Conservation (phyloP, 2,329 filamentous ascomycete species). For the Trichophyton rubrum region DNA sequence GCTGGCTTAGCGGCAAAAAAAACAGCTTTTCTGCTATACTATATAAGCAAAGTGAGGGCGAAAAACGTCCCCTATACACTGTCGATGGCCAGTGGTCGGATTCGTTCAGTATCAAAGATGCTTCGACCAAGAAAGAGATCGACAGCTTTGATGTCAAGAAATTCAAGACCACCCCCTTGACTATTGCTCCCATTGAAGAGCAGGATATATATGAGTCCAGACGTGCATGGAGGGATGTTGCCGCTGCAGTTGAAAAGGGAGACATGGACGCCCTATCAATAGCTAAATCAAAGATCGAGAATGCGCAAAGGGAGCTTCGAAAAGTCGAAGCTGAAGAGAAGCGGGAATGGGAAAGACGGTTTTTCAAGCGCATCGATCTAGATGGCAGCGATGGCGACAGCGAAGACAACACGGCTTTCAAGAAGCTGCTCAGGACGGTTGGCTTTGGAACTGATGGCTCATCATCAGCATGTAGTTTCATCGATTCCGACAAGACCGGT, state of each 20-base stretch:
- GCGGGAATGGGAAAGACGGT: conserved; percentile 66
- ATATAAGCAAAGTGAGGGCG: conserved; percentile 55
- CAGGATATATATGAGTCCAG: conserved; percentile 83
- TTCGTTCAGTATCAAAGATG: conserved; percentile 63
- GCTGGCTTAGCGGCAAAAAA: conserved; percentile 92
- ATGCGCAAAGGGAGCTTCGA: conserved; percentile 66
- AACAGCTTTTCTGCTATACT: conserved; percentile 72
- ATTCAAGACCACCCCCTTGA: conserved; percentile 52
- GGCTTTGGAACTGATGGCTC: conserved; percentile 22
- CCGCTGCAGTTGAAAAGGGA: conserved; percentile 62
- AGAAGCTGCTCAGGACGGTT: conserved; percentile 28
- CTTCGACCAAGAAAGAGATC: conserved; percentile 40
- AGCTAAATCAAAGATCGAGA: conserved; percentile 84
- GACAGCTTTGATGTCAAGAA: conserved; percentile 50
- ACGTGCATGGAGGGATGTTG: conserved; percentile 77
- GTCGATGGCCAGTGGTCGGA: conserved; percentile 85
- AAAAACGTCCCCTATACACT: conserved; percentile 60
- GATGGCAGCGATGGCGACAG: conserved; percentile 11
- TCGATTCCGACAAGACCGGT: conserved; percentile 54
- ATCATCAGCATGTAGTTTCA: conserved; percentile 14
- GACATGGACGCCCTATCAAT: conserved; percentile 69
- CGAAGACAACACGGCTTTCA: conserved; percentile 27
- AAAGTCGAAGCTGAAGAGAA: conserved; percentile 63
- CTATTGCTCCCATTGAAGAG: conserved; percentile 57
- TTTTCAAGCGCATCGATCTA: conserved; percentile 48